These are phyloP conservation scores for Lecanicillium sp. DNA, from an alignment of 2,329 filamentous ascomycete genomes.

Conservation along the genomic window DNA sequence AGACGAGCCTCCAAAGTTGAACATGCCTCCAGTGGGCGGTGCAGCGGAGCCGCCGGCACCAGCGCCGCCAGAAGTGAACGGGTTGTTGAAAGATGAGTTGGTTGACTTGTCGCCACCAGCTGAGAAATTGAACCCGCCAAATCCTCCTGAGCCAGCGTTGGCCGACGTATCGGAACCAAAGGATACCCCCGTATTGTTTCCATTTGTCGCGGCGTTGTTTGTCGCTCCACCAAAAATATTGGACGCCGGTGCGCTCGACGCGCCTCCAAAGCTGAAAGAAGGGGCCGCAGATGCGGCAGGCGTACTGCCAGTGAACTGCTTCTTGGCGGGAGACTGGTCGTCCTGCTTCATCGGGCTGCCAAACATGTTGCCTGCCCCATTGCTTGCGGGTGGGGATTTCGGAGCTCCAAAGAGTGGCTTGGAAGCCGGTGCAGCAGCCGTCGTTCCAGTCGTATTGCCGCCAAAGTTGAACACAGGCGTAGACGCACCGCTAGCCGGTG, in stretches of 20 bases:
- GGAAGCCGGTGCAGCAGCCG: constrained; percentile 15
- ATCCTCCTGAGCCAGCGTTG: constrained; percentile 14
- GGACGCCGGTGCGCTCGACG: constrained; percentile 21
- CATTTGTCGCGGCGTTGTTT: constrained; percentile 15
- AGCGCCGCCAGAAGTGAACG: constrained; percentile 26
- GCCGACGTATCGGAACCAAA: constrained; percentile 24
- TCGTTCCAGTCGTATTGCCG: constrained; percentile 19
- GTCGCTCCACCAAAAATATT: constrained; percentile 27
- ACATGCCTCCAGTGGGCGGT: constrained; percentile 22
- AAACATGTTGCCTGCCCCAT: constrained; percentile 24
- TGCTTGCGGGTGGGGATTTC: constrained; percentile 23
- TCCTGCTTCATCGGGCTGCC: constrained; percentile 38
- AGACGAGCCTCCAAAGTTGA: constrained; percentile 28
- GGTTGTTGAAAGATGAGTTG: constrained; percentile 29
- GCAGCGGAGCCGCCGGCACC: constrained; percentile 15
- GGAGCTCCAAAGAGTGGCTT: constrained; percentile 32
- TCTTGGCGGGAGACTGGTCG: constrained; percentile 29
- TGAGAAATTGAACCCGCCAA: constrained; percentile 25
- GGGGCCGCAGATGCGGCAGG: constrained; percentile 18
- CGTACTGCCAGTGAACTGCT: constrained; percentile 19
- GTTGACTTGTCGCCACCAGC: constrained; percentile 18
- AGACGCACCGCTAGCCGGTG: constrained; percentile 13
- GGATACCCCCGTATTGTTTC: constrained; percentile 22
- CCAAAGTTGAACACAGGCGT: constrained; percentile 26
- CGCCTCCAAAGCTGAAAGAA: constrained; percentile 26